A percentile compares a stretch with the other conserved stretches of the same genome.
phyloP scores from a whole-genome alignment of 345 rosid species.

The Ceriops decandra region DNA sequence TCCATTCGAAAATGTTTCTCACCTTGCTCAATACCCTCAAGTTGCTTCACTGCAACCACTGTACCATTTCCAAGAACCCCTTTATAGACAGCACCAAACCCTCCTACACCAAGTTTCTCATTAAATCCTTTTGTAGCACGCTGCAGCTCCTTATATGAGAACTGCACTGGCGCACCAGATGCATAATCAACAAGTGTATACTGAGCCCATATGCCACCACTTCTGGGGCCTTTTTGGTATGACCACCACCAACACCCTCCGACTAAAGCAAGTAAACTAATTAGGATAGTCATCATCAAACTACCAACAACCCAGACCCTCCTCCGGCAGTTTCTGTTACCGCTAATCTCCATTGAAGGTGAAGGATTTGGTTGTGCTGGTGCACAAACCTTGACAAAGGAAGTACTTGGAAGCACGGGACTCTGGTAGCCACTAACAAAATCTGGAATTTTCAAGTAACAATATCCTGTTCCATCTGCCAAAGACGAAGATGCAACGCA shows the following conservation, averaged over 20 bases:
- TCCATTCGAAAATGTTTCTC: conserved; percentile 27
- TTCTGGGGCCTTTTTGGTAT: conserved; percentile 32
- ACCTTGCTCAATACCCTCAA: conserved; percentile 23
- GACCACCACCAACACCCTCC: conserved; percentile 56
- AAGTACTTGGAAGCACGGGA: conserved; percentile 46
- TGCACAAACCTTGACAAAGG: conserved; percentile 56
- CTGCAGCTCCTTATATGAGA: conserved; percentile 20
- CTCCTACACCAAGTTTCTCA: conserved; percentile 26
- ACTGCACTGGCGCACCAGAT: conserved; percentile 40
- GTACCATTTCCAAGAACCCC: conserved; percentile 13
- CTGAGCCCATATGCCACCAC: conserved; percentile 40
- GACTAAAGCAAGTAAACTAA: conserved; percentile 33
- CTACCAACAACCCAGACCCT: conserved; percentile 36
- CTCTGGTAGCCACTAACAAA: conserved; percentile 55
- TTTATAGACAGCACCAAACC: conserved; percentile 19
- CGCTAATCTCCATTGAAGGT: not conserved
- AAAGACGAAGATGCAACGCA: conserved; percentile 52
- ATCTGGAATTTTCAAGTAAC: conserved; percentile 49
- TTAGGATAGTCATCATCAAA: conserved; percentile 28
- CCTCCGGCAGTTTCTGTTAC: conserved; percentile 20
- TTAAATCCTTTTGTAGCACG: conserved; percentile 15
- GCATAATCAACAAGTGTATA: conserved; percentile 56
- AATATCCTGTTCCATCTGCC: conserved; percentile 56
- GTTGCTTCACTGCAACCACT: conserved; percentile 19
- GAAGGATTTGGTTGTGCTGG: conserved; percentile 41